Percentiles rank a stretch among this genome's conserved stretches.
Evolutionary conservation across 75 land plant genomes (phyloP).

Genomic region (Pseudotsuga menziesii): DNA sequence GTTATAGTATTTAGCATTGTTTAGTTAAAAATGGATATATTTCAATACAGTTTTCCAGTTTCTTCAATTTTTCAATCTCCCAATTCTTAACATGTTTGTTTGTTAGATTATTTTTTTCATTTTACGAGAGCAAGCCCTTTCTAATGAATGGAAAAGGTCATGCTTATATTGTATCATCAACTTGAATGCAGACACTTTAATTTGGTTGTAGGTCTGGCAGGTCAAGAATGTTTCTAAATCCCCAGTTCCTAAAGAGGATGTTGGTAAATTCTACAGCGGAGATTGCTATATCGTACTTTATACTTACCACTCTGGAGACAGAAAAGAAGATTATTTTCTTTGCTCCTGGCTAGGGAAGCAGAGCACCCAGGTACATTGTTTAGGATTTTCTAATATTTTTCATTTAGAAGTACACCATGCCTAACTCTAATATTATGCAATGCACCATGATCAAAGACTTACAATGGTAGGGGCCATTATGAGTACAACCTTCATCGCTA

Average conservation of each 20-base stretch:
- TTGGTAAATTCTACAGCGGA: constrained; percentile 83
- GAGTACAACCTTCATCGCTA: no score
- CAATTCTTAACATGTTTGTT: background rate
- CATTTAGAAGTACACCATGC: no score
- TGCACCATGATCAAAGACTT: no score
- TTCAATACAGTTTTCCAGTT: background rate
- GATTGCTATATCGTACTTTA: constrained; percentile 86
- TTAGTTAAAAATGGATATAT: no score
- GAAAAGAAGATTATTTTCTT: constrained; percentile 71
- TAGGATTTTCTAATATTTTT: no score
- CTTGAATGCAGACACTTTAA: background rate
- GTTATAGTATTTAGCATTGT: no score
- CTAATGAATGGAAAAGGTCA: background rate
- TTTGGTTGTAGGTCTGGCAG: constrained; percentile 66
- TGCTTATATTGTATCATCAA: background rate
- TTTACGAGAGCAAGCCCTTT: background rate
- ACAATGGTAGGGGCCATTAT: no score
- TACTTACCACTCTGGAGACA: constrained; percentile 77
- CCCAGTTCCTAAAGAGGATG: constrained; percentile 59
- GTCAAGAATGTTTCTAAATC: constrained; percentile 67
- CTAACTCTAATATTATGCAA: no score
- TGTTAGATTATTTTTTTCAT: background rate
- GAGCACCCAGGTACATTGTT: no score
- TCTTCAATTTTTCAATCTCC: background rate
- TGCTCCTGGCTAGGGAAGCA: no score